Percentiles rank a stretch among this genome's conserved stretches.
phyloP scores from a whole-genome alignment of 768 basidiomycete genomes.

The Tricholoma sp. region DNA sequence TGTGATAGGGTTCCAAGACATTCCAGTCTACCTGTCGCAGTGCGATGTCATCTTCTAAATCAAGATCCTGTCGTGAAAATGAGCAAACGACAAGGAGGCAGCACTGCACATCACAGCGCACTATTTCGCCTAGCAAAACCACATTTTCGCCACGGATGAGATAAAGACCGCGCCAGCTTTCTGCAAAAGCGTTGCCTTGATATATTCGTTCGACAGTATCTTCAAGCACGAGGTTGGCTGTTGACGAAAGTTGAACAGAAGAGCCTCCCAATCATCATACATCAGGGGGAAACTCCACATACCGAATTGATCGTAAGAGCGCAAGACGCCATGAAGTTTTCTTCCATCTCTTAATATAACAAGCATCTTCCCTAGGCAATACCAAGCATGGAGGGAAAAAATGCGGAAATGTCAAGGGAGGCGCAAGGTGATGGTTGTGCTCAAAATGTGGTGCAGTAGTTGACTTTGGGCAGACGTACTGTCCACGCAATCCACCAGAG shows the following conservation, averaged over 20 bases:
- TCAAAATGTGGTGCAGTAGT: constrained; percentile 46
- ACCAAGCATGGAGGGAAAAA: constrained; percentile 22
- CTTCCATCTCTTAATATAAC: constrained; percentile 94
- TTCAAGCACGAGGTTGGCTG: constrained; percentile 96
- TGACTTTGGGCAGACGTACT: constrained; percentile 82
- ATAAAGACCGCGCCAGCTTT: constrained; percentile 84
- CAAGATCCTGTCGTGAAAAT: constrained; percentile 64
- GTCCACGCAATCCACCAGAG: constrained; percentile 99
- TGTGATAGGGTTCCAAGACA: constrained; percentile 65
- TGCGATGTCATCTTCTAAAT: constrained; percentile 85
- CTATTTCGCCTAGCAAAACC: constrained; percentile 93
- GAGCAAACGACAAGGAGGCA: constrained; percentile 1
- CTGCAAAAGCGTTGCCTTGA: constrained; percentile 82
- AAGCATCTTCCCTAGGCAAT: constrained; percentile 88
- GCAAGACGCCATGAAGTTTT: constrained; percentile 92
- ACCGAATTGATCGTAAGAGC: constrained; percentile 99
- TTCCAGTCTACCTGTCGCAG: constrained; percentile 70
- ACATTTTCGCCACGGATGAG: constrained; percentile 98
- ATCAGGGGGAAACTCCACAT: constrained; percentile 20
- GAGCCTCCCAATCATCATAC: constrained; percentile 1
- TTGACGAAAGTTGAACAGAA: not conserved
- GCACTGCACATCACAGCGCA: constrained; percentile 33
- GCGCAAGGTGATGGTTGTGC: constrained; percentile 26
- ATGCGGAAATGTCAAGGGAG: constrained; percentile 19
- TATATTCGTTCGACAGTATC: constrained; percentile 95